phyloP scores from a whole-genome alignment of 768 basidiomycete species.

The Gloeostereum incarnatum region DNA sequence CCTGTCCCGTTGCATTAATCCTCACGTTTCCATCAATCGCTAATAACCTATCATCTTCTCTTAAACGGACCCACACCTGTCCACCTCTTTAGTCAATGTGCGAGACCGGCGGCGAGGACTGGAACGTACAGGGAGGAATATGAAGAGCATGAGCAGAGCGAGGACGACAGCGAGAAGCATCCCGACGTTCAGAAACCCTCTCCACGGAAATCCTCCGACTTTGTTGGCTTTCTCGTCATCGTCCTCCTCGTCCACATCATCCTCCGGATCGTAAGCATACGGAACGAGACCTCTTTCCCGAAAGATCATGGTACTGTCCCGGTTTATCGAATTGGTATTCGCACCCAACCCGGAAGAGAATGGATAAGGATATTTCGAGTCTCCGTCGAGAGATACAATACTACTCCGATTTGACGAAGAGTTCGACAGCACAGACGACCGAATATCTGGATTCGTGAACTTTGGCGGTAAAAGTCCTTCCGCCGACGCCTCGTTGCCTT shows the following conservation, averaged over 20 bases:
- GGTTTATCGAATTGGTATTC: not conserved
- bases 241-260: constrained; percentile 41
- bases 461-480: constrained; percentile 24
- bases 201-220: constrained; percentile 39
- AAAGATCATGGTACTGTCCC: not conserved
- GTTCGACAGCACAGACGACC: constrained; percentile 12
- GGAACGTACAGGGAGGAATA: constrained; percentile 61
- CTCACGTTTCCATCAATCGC: constrained; percentile 54
- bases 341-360: not conserved
- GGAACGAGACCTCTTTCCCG: constrained; percentile 39
- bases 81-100: no score
- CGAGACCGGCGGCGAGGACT: no score
- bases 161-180: constrained; percentile 55
- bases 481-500: not conserved
- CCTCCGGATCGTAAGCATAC: constrained; percentile 61
- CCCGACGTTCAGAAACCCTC: constrained; percentile 53
- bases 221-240: constrained; percentile 49
- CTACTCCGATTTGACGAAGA: constrained; percentile 27
- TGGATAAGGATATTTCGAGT: constrained; percentile 57
- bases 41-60: constrained; percentile 22
- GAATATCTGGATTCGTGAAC: constrained; percentile 13
- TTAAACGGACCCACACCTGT: no score
- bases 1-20: constrained; percentile 64
- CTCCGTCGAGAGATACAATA: constrained; percentile 40
- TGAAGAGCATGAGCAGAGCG: constrained; percentile 65